phyloP scores from a whole-genome alignment of 2,329 filamentous ascomycete genomes.

The Aspergillus sp. region DNA sequence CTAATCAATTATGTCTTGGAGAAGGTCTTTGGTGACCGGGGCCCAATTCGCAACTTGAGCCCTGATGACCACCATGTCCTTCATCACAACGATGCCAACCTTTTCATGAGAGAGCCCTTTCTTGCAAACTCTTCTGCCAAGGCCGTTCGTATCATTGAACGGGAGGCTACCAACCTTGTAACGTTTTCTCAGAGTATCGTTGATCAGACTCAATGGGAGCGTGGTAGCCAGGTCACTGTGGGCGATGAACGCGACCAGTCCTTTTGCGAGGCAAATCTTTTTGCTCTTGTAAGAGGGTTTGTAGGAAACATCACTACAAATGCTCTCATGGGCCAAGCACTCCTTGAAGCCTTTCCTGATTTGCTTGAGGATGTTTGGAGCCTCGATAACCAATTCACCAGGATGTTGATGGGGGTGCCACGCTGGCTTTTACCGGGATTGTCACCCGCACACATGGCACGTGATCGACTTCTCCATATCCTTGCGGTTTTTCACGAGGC shows the following conservation, averaged over 20 bases:
- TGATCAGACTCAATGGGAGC: slow-evolving; percentile 61
- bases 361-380: slow-evolving; percentile 53
- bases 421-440: slow-evolving; percentile 50
- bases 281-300: slow-evolving; percentile 53
- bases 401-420: slow-evolving; percentile 52
- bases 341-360: slow-evolving; percentile 48
- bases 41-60: slow-evolving; percentile 30
- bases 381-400: slow-evolving; percentile 51
- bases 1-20: slow-evolving; percentile 32
- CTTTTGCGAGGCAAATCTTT: slow-evolving; percentile 50
- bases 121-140: slow-evolving; percentile 37
- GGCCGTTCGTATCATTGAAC: slow-evolving; percentile 37
- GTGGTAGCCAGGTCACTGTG: slow-evolving; percentile 41
- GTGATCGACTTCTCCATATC: slow-evolving; percentile 36
- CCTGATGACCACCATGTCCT: slow-evolving; percentile 30
- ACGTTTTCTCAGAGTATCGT: slow-evolving; percentile 56
- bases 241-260: slow-evolving; percentile 34
- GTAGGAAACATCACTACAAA: slow-evolving; percentile 46
- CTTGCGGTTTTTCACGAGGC: slow-evolving; percentile 41
- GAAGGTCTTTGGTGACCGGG: slow-evolving; percentile 41
- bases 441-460: slow-evolving; percentile 44
- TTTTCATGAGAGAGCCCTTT: slow-evolving; percentile 45
- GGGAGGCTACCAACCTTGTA: slow-evolving; percentile 51
- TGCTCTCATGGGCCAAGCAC: slow-evolving; percentile 49
- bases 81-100: slow-evolving; percentile 31